These are phyloP conservation scores for Royoungia palumana DNA, from an alignment of 768 basidiomycete genomes.

Conservation along the genomic window DNA sequence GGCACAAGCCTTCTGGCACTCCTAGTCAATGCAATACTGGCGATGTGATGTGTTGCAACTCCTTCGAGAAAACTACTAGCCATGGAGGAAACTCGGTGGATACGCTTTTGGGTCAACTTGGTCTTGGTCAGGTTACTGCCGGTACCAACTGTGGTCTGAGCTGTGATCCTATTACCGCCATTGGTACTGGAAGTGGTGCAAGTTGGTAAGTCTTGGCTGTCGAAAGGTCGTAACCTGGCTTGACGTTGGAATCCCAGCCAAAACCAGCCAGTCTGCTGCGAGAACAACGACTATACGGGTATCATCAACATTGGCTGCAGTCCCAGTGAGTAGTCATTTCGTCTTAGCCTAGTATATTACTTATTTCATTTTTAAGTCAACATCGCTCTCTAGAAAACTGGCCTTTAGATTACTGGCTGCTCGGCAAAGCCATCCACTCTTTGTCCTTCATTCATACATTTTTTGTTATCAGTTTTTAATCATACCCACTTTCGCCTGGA, in stretches of 20 bases:
- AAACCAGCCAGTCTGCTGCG: slow-evolving; percentile 40
- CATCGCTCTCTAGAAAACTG: slow-evolving; percentile 12
- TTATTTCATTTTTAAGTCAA: slow-evolving; percentile 14
- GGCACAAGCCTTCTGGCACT: slow-evolving; percentile 34
- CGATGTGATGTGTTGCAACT: slow-evolving; percentile 18
- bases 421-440: slow-evolving; percentile 13
- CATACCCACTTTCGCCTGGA: slow-evolving; percentile 10
- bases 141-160: slow-evolving; percentile 21
- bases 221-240: no score
- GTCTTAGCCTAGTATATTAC: background rate
- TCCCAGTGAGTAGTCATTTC: slow-evolving; percentile 27
- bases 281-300: slow-evolving; percentile 32
- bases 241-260: slow-evolving; percentile 23
- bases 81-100: background rate
- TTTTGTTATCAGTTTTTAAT: slow-evolving; percentile 3
- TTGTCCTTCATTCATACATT: slow-evolving; percentile 7
- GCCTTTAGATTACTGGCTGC: background rate
- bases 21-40: slow-evolving; percentile 25
- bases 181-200: slow-evolving; percentile 16
- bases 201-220: slow-evolving; percentile 14
- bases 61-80: fast-evolving
- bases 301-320: slow-evolving; percentile 40
- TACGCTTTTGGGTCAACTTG: background rate
- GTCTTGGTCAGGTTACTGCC: background rate
- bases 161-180: slow-evolving; percentile 33